Percentiles rank a stretch among this genome's conserved stretches.
Evolutionary conservation across 495 filamentous ascomycete genomes (phyloP).

Genomic region (Penicillium ochrochloron): DNA sequence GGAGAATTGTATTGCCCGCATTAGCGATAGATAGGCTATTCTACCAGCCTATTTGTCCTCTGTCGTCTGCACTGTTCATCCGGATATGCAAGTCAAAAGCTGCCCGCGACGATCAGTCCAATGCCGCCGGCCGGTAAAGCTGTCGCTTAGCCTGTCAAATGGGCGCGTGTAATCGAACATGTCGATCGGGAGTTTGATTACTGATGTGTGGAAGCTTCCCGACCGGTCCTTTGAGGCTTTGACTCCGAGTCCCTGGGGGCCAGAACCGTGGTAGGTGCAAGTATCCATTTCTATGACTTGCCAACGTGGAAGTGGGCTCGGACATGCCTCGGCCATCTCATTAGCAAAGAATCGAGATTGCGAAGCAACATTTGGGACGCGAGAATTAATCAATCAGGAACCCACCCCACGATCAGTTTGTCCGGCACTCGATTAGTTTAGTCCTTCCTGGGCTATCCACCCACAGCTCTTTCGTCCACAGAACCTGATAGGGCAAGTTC

Average conservation of each 20-base stretch:
- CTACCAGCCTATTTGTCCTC: neutral
- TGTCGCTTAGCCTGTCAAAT: conserved; percentile 12
- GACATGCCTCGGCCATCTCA: neutral
- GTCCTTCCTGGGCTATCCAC: neutral
- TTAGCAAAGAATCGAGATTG: neutral
- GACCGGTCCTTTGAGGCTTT: neutral
- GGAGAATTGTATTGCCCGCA: conserved; percentile 1
- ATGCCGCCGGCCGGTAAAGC: conserved; percentile 13
- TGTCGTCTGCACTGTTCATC: conserved; percentile 18
- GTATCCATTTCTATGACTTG: no score
- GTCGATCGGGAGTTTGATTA: neutral
- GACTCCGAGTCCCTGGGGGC: neutral
- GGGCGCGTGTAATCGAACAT: neutral
- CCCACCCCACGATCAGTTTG: neutral
- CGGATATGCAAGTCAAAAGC: conserved; percentile 21
- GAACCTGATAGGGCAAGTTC: neutral
- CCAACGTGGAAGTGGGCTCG: neutral
- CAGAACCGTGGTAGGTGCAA: conserved; percentile 10
- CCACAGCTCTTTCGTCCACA: neutral
- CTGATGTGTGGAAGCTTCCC: neutral
- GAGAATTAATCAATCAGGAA: neutral
- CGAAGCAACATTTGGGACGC: neutral
- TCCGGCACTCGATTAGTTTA: neutral
- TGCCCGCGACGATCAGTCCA: conserved; percentile 28
- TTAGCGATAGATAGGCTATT: neutral